Conservation (phyloP, 2,329 filamentous ascomycete species). For the Phaeophleospora eucalypticola region DNA sequence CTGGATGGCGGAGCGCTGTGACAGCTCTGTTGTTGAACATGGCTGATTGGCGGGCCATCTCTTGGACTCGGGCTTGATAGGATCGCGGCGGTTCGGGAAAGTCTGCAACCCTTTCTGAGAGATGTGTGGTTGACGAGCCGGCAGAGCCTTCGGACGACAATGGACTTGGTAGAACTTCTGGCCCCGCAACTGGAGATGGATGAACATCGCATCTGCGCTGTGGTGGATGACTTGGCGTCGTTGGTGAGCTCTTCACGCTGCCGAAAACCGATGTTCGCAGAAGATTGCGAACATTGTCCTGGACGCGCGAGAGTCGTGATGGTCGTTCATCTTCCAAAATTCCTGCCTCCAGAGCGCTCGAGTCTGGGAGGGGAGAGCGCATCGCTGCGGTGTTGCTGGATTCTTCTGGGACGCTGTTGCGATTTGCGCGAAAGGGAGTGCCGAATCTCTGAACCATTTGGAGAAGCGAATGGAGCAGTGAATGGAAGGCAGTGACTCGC, state of each 20-base stretch:
- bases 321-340: conserved; percentile 30
- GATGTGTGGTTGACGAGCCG: conserved; percentile 2
- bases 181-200: conserved; percentile 4
- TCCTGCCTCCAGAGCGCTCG: conserved; percentile 31
- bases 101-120: conserved; percentile 6
- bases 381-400: background rate
- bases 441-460: conserved; percentile 10
- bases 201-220: conserved; percentile 3
- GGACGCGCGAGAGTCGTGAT: conserved; percentile 27
- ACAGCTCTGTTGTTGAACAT: conserved; percentile 28
- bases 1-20: conserved; percentile 29
- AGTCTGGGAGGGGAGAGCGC: conserved; percentile 28
- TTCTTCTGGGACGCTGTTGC: background rate
- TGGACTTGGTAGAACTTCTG: conserved; percentile 21
- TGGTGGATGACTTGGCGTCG: conserved; percentile 14
- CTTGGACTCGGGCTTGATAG: conserved; percentile 19
- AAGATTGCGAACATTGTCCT: conserved; percentile 33
- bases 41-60: conserved; percentile 24
- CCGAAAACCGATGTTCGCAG: conserved; percentile 29
- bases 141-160: conserved; percentile 12
- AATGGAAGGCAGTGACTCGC: background rate
- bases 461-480: background rate
- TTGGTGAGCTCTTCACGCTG: conserved; percentile 19
- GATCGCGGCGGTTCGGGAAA: conserved; percentile 20
- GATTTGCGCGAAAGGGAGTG: background rate